Conservation (phyloP, 2,329 filamentous ascomycete species). For the Fusarium pseudoanthophilum region DNA sequence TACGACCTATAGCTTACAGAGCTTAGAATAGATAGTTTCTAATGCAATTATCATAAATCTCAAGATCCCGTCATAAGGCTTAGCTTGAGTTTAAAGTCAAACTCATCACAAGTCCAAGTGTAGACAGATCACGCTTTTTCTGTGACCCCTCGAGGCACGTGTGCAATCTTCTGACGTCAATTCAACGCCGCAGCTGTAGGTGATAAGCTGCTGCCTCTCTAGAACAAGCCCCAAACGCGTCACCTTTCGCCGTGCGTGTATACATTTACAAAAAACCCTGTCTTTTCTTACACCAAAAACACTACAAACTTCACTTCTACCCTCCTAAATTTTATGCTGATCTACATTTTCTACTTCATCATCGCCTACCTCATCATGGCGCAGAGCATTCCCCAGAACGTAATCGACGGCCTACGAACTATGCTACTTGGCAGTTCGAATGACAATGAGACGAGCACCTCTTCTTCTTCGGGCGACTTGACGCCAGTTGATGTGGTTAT, state of each 20-base stretch:
- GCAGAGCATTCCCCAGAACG: slow-evolving; percentile 40
- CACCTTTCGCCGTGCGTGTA: slow-evolving; percentile 7
- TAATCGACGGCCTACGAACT: slow-evolving; percentile 33
- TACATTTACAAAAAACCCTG: neutral
- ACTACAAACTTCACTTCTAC: neutral
- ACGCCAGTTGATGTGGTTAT: slow-evolving; percentile 60
- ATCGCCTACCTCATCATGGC: slow-evolving; percentile 42
- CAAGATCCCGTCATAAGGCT: neutral
- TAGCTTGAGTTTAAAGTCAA: neutral
- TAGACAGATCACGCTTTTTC: neutral
- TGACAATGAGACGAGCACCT: neutral
- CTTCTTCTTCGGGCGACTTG: slow-evolving; percentile 47
- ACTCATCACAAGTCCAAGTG: neutral
- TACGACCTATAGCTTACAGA: too few species aligned
- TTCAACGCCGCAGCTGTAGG: neutral
- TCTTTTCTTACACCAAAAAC: neutral
- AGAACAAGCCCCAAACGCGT: slow-evolving; percentile 31
- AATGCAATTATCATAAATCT: neutral
- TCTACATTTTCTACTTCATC: slow-evolving; percentile 24
- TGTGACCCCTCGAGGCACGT: slow-evolving; percentile 1
- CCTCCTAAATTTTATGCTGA: slow-evolving; percentile 15
- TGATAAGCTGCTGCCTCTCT: slow-evolving; percentile 29
- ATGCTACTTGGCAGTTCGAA: slow-evolving; percentile 6
- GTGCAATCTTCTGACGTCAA: slow-evolving; percentile 30
- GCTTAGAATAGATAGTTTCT: too few species aligned